Base-by-base conservation (phyloP, 2,329 filamentous ascomycete species). In the Gaeumannomyces tritici region DNA sequence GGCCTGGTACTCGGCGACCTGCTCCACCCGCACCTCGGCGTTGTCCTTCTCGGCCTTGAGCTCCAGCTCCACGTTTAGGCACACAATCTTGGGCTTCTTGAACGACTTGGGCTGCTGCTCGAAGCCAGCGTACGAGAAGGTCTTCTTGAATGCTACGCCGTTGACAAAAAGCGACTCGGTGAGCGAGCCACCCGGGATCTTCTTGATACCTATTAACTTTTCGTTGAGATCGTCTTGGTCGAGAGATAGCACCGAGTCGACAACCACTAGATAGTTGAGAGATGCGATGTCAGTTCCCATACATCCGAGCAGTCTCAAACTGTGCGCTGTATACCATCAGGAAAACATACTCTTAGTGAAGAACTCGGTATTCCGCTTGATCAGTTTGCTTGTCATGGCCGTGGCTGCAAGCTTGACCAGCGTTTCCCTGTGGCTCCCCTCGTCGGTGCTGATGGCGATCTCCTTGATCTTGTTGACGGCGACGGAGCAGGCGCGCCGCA, bases 1-100 rank as follows among this genome's bases (percentile, higher is more conserved):
- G 66, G 95, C 95, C 79, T 99, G 95, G 80, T 99, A 99, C 79
- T 99, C 95, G 26, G 93, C 96, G 61, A 99, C 95, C 77, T 98
- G 93, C 78, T 98, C 95, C 63, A 99, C 93, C 64, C 95, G 89
- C 66, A 99, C 92, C 80, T 99, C 95, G 64, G 95, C 95, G 72
- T 99, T 99, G 80, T 99, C 95, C 83, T 97, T 99, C 77, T 99
- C 95, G 65, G 91, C 93, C 86, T 99, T 99, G 69, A 99, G 83
- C 80, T 99, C 95, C 65, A 99, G 83, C 79, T 99, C 95, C 69
- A 99, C 95, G 75, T 98, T 99, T 69, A 99, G 80, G 77, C 93
- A 98, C 65, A 97, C 90, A 69, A 99, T 96, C 82, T 96, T 96
- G 65, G 95, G 95, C 77, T 96, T 86, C 73, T 84, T 87, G 82